Evolutionary conservation across 2,329 filamentous ascomycete species (phyloP).

Genomic region (Botrytis squamosa): DNA sequence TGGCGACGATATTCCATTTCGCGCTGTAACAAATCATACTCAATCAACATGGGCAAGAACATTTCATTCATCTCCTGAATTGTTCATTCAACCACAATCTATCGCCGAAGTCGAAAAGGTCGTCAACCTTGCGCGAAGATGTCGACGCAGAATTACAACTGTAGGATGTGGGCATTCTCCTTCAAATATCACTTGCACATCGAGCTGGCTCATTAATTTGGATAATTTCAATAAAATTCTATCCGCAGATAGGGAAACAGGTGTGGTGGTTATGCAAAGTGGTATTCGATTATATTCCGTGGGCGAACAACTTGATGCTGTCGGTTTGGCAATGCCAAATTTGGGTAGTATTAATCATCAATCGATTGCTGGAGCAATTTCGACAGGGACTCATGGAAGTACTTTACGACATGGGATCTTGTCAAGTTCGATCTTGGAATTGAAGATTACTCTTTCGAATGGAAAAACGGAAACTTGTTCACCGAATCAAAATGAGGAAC

Average conservation of each 20-base stretch:
- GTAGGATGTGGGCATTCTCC: slow-evolving; percentile 93
- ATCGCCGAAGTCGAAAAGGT: slow-evolving; percentile 80
- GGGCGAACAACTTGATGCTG: slow-evolving; percentile 68
- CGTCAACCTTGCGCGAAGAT: slow-evolving; percentile 75
- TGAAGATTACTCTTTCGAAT: slow-evolving; percentile 81
- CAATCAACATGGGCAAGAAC: slow-evolving; percentile 96
- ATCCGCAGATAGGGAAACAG: slow-evolving; percentile 63
- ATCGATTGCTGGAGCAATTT: slow-evolving; percentile 87
- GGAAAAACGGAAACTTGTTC: slow-evolving; percentile 71
- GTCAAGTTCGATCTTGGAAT: slow-evolving; percentile 69
- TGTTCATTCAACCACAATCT: slow-evolving; percentile 82
- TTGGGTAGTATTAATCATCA: slow-evolving; percentile 94
- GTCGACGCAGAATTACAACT: slow-evolving; percentile 76
- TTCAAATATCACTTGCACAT: slow-evolving; percentile 87
- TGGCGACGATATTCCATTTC: slow-evolving; percentile 70
- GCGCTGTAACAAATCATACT: slow-evolving; percentile 66
- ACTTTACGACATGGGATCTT: slow-evolving; percentile 80
- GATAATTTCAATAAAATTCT: slow-evolving; percentile 77
- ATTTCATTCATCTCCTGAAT: slow-evolving; percentile 83
- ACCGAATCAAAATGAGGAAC: slow-evolving; percentile 63
- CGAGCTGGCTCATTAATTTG: slow-evolving; percentile 91
- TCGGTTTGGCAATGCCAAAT: slow-evolving; percentile 84
- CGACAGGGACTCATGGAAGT: slow-evolving; percentile 91
- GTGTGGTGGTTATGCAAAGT: slow-evolving; percentile 75
- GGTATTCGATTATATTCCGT: slow-evolving; percentile 80